phyloP scores from a whole-genome alignment of 768 basidiomycete genomes.

The Serendipita sp. region DNA sequence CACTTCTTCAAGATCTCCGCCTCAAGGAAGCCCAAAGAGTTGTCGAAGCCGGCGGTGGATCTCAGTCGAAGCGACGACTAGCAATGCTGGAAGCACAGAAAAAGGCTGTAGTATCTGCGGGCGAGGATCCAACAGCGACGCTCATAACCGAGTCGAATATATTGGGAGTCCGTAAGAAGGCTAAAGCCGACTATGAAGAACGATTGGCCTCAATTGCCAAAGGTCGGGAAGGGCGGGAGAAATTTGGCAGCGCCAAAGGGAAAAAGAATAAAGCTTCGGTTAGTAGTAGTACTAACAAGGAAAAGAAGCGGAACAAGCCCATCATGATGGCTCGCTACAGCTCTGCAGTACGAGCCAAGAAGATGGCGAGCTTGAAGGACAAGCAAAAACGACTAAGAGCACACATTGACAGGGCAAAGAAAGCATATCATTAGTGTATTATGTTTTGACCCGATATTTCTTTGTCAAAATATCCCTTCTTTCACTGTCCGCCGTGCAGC shows the following conservation, averaged over 20 bases:
- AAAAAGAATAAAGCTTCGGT: conserved; percentile 71
- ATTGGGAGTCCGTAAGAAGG: conserved; percentile 82
- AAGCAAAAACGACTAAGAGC: conserved; percentile 65
- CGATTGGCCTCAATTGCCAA: conserved; percentile 82
- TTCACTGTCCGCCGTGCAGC: no score
- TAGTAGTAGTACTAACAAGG: conserved; percentile 79
- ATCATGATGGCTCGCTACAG: conserved; percentile 85
- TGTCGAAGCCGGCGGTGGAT: conserved; percentile 51
- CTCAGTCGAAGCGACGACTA: conserved; percentile 72
- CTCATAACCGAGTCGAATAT: conserved; percentile 88
- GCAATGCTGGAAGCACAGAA: conserved; percentile 59
- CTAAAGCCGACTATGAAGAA: conserved; percentile 84
- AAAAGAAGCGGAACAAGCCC: conserved; percentile 88
- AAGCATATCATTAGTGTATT: conserved; percentile 14
- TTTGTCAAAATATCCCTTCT: no score
- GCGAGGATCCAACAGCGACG: conserved; percentile 29
- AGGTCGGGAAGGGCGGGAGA: conserved; percentile 87
- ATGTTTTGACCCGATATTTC: no score
- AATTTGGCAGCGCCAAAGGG: conserved; percentile 80
- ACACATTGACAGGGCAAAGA: conserved; percentile 61
- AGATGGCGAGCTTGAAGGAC: conserved; percentile 54
- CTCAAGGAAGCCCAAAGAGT: conserved; percentile 59
- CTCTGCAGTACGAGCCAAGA: conserved; percentile 60
- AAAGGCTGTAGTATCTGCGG: conserved; percentile 24
- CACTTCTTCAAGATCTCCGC: conserved; percentile 73